Evolutionary conservation across 2,329 filamentous ascomycete genomes (phyloP).

Genomic region (Diplodia intermedia): DNA sequence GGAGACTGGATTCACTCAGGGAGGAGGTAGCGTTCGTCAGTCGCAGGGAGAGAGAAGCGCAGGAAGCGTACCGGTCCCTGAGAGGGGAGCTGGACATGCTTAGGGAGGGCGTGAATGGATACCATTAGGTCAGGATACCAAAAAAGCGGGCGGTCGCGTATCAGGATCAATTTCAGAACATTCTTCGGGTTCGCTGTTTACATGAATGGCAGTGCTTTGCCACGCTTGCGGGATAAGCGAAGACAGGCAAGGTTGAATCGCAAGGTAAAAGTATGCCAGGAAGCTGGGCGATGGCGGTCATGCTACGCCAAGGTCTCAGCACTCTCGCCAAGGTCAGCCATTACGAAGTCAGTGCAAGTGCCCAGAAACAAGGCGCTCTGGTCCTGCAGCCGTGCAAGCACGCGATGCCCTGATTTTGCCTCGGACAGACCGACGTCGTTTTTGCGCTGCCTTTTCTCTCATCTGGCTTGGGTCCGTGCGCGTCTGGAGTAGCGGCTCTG

Average conservation of each 20-base stretch:
- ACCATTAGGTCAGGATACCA: conserved; percentile 38
- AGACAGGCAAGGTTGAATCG: conserved; percentile 4
- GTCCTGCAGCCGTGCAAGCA: conserved; percentile 9
- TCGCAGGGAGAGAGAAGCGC: conserved; percentile 84
- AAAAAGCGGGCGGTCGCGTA: not conserved
- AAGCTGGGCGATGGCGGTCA: not conserved
- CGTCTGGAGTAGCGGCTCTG: not conserved
- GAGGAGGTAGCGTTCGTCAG: conserved; percentile 85
- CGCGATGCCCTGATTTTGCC: not conserved
- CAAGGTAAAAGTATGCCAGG: conserved; percentile 2
- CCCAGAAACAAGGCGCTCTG: conserved; percentile 9
- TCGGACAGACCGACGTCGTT: too few relatives aligned
- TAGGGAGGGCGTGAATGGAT: conserved; percentile 46
- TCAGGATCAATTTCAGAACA: conserved; percentile 5
- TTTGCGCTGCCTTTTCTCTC: not conserved
- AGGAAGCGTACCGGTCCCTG: conserved; percentile 79
- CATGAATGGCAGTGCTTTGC: not conserved
- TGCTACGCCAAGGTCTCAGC: conserved; percentile 28
- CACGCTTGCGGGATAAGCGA: not conserved
- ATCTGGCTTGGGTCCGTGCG: not conserved
- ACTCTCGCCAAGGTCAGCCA: conserved; percentile 17
- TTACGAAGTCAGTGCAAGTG: not conserved
- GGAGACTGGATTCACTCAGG: conserved; percentile 75
- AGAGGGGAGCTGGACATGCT: conserved; percentile 79
- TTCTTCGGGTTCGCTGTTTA: conserved; percentile 1